Evolutionary conservation across 208 protist species (phyloP).

Genomic region (Trypanosomatidae sp.): DNA sequence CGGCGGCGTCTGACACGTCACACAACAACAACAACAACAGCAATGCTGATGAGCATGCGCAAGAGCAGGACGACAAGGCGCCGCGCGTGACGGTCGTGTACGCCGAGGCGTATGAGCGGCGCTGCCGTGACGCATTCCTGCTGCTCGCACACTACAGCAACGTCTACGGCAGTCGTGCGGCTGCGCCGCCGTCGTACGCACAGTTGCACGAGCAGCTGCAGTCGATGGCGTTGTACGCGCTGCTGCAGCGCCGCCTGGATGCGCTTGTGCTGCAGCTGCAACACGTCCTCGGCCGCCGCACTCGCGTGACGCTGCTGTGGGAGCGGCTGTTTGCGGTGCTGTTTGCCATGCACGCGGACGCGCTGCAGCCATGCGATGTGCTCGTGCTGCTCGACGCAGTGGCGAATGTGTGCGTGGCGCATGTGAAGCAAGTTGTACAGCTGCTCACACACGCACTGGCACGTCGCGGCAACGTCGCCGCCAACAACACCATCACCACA

Average conservation of each 20-base stretch:
- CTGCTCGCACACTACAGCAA: neutral
- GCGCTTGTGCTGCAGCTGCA: neutral
- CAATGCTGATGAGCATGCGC: neutral
- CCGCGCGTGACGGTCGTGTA: neutral
- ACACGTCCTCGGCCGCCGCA: neutral
- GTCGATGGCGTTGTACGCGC: neutral
- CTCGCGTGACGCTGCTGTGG: neutral
- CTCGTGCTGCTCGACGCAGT: neutral
- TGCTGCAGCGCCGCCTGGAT: neutral
- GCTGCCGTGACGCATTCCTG: neutral
- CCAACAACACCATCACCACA: too few relatives aligned
- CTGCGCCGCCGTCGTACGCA: neutral
- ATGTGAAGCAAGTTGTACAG: too few relatives aligned
- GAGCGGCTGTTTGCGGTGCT: constrained; percentile 10
- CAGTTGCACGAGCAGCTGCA: neutral
- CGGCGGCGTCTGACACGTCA: too few relatives aligned
- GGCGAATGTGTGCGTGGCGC: neutral
- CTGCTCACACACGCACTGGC: too few relatives aligned
- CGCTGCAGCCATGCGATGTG: neutral
- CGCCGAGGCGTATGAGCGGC: neutral
- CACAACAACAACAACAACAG: constrained; percentile 1
- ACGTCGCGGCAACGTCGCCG: too few relatives aligned
- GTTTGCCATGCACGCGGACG: too few relatives aligned
- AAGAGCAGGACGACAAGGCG: neutral
- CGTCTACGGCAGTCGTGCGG: neutral